These are phyloP conservation scores for Colletotrichum sp. DNA, from an alignment of 2,329 filamentous ascomycete genomes.

Conservation along the genomic window DNA sequence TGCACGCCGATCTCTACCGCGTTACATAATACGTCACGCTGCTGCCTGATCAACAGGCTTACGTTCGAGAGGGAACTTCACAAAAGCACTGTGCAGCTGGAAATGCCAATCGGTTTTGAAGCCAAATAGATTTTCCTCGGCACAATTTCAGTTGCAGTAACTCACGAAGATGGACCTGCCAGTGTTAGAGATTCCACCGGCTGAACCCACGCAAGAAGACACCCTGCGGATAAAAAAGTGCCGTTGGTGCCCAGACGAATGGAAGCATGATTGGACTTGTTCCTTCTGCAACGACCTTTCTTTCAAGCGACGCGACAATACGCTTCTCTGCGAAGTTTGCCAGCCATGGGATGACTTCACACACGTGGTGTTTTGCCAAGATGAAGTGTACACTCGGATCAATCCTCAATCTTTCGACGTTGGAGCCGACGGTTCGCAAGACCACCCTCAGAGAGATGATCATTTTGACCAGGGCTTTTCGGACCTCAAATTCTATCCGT, in stretches of 20 bases:
- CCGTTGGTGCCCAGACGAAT: not conserved
- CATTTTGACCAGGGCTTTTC: not conserved
- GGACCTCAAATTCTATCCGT: not conserved
- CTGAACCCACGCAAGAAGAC: not conserved
- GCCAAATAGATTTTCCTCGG: not conserved
- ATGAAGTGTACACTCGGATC: not conserved
- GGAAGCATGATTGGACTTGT: not conserved
- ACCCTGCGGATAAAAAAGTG: not conserved
- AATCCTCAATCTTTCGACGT: not conserved
- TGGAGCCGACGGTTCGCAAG: not conserved
- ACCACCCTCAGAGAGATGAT: not conserved
- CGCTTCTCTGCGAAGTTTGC: not conserved
- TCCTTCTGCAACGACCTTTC: not conserved
- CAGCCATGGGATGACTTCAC: not conserved
- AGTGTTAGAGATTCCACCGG: not conserved
- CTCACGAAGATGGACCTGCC: not conserved
- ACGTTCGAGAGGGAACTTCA: not conserved
- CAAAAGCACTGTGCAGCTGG: accelerated
- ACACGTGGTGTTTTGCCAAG: not conserved
- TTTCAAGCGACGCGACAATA: not conserved
- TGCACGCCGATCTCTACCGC: not conserved
- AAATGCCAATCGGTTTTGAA: not conserved
- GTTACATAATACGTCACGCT: not conserved
- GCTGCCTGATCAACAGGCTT: not conserved
- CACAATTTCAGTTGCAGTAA: not conserved